Evolutionary conservation across 1,284 basidiomycete genomes (phyloP).

Genomic region (Cutaneotrichosporon sp.): DNA sequence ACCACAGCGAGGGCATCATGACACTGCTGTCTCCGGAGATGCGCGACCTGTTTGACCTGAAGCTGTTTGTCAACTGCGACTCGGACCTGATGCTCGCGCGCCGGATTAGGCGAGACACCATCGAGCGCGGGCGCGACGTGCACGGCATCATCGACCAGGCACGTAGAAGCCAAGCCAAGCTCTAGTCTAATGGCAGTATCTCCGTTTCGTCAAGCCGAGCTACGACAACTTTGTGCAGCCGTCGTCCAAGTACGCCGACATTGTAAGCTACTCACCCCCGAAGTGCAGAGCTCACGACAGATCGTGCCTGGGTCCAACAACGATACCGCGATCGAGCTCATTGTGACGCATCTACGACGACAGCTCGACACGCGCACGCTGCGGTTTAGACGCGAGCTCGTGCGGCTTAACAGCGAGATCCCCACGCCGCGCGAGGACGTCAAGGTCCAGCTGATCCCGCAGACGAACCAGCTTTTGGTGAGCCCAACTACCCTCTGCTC

Average conservation of each 20-base stretch:
- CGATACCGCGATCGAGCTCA: constrained; percentile 76
- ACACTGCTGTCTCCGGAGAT: constrained; percentile 73
- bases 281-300: constrained; percentile 48
- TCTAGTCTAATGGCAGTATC: constrained; percentile 46
- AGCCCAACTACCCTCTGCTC: background rate
- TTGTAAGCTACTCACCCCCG: constrained; percentile 57
- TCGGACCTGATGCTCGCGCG: constrained; percentile 95
- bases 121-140: constrained; percentile 79
- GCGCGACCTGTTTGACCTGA: constrained; percentile 82
- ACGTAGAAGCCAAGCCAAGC: background rate
- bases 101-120: constrained; percentile 78
- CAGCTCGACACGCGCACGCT: constrained; percentile 74
- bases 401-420: constrained; percentile 19
- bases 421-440: constrained; percentile 17
- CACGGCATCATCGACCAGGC: constrained; percentile 86
- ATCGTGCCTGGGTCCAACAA: constrained; percentile 88
- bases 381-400: constrained; percentile 66
- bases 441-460: constrained; percentile 58
- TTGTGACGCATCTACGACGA: constrained; percentile 80
- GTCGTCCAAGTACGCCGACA: constrained; percentile 78
- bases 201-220: constrained; percentile 86
- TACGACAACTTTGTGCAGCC: constrained; percentile 95
- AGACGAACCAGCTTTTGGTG: constrained; percentile 76
- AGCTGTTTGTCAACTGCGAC: constrained; percentile 69
- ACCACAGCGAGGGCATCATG: constrained; percentile 74